These are phyloP conservation scores for Phytophthora multivora DNA, from an alignment of 352 stramenopile species.

Conservation along the genomic window DNA sequence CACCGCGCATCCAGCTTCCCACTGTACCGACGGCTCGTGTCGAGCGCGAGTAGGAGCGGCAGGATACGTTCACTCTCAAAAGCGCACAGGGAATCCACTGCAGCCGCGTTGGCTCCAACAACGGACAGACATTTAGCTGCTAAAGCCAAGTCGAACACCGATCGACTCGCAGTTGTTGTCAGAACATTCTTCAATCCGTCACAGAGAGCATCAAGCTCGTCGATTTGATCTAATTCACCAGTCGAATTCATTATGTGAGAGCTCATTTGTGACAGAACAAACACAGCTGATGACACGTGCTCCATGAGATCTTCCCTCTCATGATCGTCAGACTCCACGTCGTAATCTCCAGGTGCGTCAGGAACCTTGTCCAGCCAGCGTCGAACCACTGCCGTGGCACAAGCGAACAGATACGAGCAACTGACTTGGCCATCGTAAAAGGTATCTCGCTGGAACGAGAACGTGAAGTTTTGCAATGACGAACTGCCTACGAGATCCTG, in stretches of 20 bases:
- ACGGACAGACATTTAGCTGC: conserved; percentile 42
- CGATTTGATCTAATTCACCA: conserved; percentile 33
- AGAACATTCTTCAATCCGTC: conserved; percentile 33
- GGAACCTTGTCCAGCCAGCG: conserved; percentile 15
- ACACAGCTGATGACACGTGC: conserved; percentile 29
- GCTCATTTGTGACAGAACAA: conserved; percentile 49
- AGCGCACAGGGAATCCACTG: conserved; percentile 38
- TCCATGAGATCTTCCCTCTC: conserved; percentile 28
- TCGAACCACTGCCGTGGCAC: conserved; percentile 17
- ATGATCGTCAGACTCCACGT: conserved; percentile 16
- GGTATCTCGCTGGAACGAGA: conserved; percentile 19
- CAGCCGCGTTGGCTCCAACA: conserved; percentile 29
- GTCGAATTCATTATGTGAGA: conserved; percentile 41
- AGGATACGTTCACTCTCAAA: conserved; percentile 45
- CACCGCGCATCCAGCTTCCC: conserved; percentile 39
- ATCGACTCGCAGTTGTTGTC: conserved; percentile 1
- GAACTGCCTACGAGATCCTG: conserved; percentile 23
- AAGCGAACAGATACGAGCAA: conserved; percentile 30
- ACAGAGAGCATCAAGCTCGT: conserved; percentile 39
- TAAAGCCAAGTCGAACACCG: conserved; percentile 43
- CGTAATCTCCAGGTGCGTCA: not conserved
- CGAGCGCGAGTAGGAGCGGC: conserved; percentile 40
- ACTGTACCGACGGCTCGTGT: conserved; percentile 37
- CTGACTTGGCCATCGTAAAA: conserved; percentile 27
- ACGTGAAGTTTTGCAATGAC: conserved; percentile 14